A percentile compares a stretch with the other conserved stretches of the same genome.
phyloP scores from a whole-genome alignment of 495 filamentous ascomycete genomes.

The Aspergillus nidulans region DNA sequence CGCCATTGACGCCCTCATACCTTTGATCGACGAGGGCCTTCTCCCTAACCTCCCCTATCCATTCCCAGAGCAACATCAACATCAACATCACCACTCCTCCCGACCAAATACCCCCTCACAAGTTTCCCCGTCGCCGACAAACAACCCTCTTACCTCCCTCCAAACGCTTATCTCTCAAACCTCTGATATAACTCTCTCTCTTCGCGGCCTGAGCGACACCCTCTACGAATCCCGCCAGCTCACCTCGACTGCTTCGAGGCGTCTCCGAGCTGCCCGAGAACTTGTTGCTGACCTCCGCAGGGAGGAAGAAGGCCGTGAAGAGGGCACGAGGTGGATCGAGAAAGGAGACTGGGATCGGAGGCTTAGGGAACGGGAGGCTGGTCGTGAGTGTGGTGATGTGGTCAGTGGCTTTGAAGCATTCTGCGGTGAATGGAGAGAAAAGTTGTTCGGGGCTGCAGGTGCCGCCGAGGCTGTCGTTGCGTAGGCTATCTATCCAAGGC shows the following conservation, averaged over 20 bases:
- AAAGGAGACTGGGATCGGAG: conserved; percentile 75
- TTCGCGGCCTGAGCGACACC: conserved; percentile 84
- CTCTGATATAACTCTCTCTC: conserved; percentile 68
- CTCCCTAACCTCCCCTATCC: conserved; percentile 45
- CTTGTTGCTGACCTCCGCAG: conserved; percentile 76
- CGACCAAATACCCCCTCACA: conserved; percentile 34
- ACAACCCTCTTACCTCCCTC: conserved; percentile 50
- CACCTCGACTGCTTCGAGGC: conserved; percentile 69
- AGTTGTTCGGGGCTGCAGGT: conserved; percentile 42
- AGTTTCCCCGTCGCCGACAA: conserved; percentile 25
- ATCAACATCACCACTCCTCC: conserved; percentile 46
- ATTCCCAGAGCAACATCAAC: conserved; percentile 48
- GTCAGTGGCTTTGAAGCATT: conserved; percentile 87
- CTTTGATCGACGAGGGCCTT: conserved; percentile 56
- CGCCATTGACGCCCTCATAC: conserved; percentile 61
- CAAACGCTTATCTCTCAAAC: conserved; percentile 56
- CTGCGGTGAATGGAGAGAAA: conserved; percentile 62
- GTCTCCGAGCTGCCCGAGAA: conserved; percentile 70
- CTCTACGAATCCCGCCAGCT: conserved; percentile 92
- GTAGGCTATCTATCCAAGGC: conserved; percentile 20
- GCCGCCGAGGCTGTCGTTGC: conserved; percentile 34
- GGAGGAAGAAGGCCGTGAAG: conserved; percentile 76
- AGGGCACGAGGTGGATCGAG: conserved; percentile 75
- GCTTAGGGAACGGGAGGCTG: conserved; percentile 70
- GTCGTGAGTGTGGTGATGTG: conserved; percentile 73